Evolutionary conservation across 371 early-diverging fungal genomes (phyloP), one percentile per base, ranked within the genome.

Genomic region (Chytridiales sp.): DNA sequence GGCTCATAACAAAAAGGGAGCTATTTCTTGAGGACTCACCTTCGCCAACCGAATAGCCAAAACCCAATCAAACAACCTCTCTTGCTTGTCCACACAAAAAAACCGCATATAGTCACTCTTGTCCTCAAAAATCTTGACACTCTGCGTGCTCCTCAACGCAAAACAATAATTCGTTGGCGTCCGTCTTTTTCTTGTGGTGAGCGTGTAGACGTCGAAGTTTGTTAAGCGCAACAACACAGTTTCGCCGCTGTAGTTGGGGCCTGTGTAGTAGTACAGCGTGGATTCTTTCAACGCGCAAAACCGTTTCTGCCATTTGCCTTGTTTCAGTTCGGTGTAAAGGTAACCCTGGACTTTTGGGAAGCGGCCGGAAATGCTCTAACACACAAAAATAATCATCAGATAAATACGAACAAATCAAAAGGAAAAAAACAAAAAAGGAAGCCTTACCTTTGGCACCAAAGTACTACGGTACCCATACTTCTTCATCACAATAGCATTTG

Each of bases 101-200:
- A 84, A 85, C 32, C 87, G 86, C 44, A 91, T 82, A 63, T 90
- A 94, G 68, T 93, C 93, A 29, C 85, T 81, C 57, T 87, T 85
- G 42, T 86, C 86, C 62, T 93, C 91, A 70, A 89, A 94, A 54
- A 87, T 79, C 31, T 77, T 77, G 22, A 87, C 68, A 53, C 80
- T 82, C 56, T 88, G 81, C 61, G 89, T 88, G 0, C 91, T 89
- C 69, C 92, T 87, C 13, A 96, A 73, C 0, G 89, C 89, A 79
- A 96, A 90, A 17, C 86, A 83, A 76, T 76, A 93, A 15, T 84
- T 70, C 21, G 92, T 91, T 0, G 93, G 93, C 8, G 89, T 64
- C 58, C 83, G 83, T 50, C 82, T 83, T 47, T 81, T 79, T 3
- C 77, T 70, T 19, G 35, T 73, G 4, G 80, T 77, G 34, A 86